Percentiles rank a stretch among this genome's conserved stretches.
These are phyloP conservation scores for Amylostereum areolatum DNA, from an alignment of 1,284 basidiomycete species.

Conservation along the genomic window DNA sequence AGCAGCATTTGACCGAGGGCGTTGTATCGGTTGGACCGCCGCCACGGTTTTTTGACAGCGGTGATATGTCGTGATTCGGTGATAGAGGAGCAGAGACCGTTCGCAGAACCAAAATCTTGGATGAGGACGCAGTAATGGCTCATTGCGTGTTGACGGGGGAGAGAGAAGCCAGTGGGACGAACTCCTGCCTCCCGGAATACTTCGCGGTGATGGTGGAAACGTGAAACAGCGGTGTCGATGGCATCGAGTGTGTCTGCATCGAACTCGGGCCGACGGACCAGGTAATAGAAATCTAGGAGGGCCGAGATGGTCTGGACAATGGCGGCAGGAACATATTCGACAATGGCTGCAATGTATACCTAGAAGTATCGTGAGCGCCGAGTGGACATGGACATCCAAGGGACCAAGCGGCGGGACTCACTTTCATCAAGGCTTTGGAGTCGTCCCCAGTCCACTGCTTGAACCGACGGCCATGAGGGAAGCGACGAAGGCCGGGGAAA, in stretches of 20 bases:
- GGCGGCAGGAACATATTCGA: conserved; percentile 7
- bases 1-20: conserved; percentile 18
- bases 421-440: conserved; percentile 15
- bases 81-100: conserved; percentile 20
- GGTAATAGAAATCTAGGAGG: conserved; percentile 30
- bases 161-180: conserved; percentile 8
- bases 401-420: not conserved
- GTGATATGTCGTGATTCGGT: conserved; percentile 20
- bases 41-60: conserved; percentile 20
- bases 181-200: conserved; percentile 13
- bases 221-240: conserved; percentile 13
- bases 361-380: not conserved
- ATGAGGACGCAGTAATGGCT: conserved; percentile 12
- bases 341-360: not conserved
- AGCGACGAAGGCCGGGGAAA: conserved; percentile 8
- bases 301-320: conserved; percentile 15
- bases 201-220: conserved; percentile 8
- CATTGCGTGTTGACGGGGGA: conserved; percentile 18
- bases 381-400: not conserved
- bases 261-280: conserved; percentile 22
- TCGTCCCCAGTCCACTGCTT: conserved; percentile 19
- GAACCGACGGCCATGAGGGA: conserved; percentile 14
- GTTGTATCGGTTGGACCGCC: conserved; percentile 14
- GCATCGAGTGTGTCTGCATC: conserved; percentile 15
- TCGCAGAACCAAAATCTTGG: conserved; percentile 13